These are phyloP conservation scores for Acer campestre DNA, from an alignment of 345 rosid species.

Conservation along the genomic window DNA sequence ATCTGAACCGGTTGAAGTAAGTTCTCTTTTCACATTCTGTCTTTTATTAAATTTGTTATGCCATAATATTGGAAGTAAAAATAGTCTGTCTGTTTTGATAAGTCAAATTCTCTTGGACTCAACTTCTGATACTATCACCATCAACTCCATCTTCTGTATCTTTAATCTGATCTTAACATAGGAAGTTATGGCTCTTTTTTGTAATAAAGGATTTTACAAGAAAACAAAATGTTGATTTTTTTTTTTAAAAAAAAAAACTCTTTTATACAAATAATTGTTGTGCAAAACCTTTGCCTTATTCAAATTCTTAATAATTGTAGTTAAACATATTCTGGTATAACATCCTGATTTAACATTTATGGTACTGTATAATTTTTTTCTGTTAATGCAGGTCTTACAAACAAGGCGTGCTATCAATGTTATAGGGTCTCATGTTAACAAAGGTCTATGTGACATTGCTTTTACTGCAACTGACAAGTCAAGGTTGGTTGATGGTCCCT, in stretches of 20 bases:
- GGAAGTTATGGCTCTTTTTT: too few relatives aligned
- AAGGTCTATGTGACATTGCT: constrained; percentile 76
- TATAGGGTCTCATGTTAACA: constrained; percentile 48
- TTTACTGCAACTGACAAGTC: constrained; percentile 54
- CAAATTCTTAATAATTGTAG: not conserved
- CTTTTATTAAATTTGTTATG: not conserved
- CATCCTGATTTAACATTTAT: constrained; percentile 4
- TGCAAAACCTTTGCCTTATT: not conserved
- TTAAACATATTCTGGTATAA: not conserved
- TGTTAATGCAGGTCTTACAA: constrained; percentile 59
- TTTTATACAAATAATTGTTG: not conserved
- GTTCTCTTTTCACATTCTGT: constrained; percentile 25
- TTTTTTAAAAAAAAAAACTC: not conserved
- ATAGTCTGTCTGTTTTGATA: not conserved
- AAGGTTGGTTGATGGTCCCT: constrained; percentile 45
- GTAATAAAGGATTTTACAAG: not conserved
- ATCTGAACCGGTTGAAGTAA: constrained; percentile 73
- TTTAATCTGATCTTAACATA: not conserved
- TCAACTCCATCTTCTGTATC: not conserved
- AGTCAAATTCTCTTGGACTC: not conserved
- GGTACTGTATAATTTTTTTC: constrained; percentile 11
- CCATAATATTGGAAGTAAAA: not conserved
- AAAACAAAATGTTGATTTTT: not conserved
- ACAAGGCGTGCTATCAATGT: constrained; percentile 49
- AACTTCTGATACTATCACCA: not conserved